Percentiles rank a stretch among this genome's conserved stretches.
These are phyloP conservation scores for Chrysosporium queenslandicum DNA, from an alignment of 2,329 filamentous ascomycete species.

Conservation along the genomic window DNA sequence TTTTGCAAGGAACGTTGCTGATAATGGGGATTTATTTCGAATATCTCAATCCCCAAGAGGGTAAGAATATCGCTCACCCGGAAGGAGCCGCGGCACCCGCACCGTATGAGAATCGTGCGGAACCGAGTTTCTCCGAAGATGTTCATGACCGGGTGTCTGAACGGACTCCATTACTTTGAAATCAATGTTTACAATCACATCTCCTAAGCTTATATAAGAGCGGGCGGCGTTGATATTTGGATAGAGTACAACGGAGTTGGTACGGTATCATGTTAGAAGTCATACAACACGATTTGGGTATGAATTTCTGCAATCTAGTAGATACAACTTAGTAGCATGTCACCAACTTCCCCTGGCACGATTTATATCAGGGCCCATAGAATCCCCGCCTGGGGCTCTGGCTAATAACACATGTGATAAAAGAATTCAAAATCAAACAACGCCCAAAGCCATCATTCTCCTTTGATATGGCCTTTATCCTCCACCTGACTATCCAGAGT, in stretches of 20 bases:
- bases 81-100: background rate
- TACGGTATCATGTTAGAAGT: background rate
- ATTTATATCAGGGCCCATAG: background rate
- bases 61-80: slow-evolving; percentile 21
- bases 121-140: slow-evolving; percentile 13
- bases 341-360: background rate
- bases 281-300: background rate
- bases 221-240: background rate
- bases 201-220: too few relatives aligned
- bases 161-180: slow-evolving; percentile 20
- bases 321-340: background rate
- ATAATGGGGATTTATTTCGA: slow-evolving; percentile 68
- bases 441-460: slow-evolving; percentile 5
- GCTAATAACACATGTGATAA: too few relatives aligned
- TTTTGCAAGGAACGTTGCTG: slow-evolving; percentile 72
- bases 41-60: slow-evolving; percentile 40
- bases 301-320: background rate
- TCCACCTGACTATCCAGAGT: slow-evolving; percentile 14
- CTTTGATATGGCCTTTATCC: slow-evolving; percentile 9
- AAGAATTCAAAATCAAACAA: background rate
- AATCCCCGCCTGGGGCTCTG: background rate
- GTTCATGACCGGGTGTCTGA: slow-evolving; percentile 15
- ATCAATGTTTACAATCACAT: too few relatives aligned
- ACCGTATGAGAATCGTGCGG: slow-evolving; percentile 4
- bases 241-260: background rate